Base-by-base conservation (phyloP, 495 filamentous ascomycete species). In the Neurospora tetrasperma region DNA sequence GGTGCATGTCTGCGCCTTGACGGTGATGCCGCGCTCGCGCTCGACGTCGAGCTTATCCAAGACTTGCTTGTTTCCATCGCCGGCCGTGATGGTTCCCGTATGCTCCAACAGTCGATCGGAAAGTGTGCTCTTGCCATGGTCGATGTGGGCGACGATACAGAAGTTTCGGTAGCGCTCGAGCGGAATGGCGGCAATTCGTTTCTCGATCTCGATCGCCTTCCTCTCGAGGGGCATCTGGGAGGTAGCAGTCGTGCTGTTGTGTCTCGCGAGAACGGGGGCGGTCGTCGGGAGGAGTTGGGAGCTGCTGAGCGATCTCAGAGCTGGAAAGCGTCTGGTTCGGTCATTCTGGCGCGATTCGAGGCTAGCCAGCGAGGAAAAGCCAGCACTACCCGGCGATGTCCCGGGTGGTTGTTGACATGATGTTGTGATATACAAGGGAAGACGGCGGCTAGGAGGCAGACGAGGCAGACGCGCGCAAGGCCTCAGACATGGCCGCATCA, bases 71-170 rank as follows among this genome's bases (percentile, higher is more conserved):
- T 98, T 97, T 31, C 86, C 90, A 59, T 93, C 94, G 2, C 91
- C 88, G 73, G 92, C 82, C 18, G 77, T 78, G 72, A 99, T 98
- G 27, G 96, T 98, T 20, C 96, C 96, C 10, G 96, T 99, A 75
- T 97, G 86, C 85, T 99, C 96, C 41, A 99, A 88, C 41, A 99
- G 84, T 11, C 96, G 91, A 75, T 99, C 96, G 73, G 89, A 92
- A 72, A 99, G 91, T 6, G 96, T 99, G 74, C 90, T 93, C 80
- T 99, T 99, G 79, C 96, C 96, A 90, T 99, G 96, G 82, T 99
- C 96, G 82, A 99, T 97, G 81, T 99, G 96, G 6, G 96, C 96
- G 71, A 99, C 96, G 78, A 99, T 98, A 79, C 96, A 99, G 79
- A 99, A 94, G 80, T 99, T 99, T 44, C 96, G 91, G 80, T 93